Base-by-base conservation (phyloP, 2,329 filamentous ascomycete genomes). In the Arthrobotrys conoides region DNA sequence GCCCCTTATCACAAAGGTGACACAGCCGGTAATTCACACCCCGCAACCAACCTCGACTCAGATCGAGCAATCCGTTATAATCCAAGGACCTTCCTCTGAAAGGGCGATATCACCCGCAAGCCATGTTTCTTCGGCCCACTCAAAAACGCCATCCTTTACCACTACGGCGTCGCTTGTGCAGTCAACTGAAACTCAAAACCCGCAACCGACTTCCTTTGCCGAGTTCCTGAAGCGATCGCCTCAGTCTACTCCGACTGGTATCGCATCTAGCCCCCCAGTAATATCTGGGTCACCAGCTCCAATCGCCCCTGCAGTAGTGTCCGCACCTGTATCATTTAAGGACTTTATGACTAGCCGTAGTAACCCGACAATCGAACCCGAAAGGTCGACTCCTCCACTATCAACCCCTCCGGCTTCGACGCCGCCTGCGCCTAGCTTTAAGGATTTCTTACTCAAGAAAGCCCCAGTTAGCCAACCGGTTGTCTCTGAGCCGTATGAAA, bases 311-410 rank as follows among this genome's bases (percentile, higher is more conserved):
- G 14, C 65, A 27, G 41, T 41, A 36, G 24, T 38, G 12, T n/a
- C 72, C 41, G 65, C 72, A 57, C 65, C 72, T 27, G 68, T 72
- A 65, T 79, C 75, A 18, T 79, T 79, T 46, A 79, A 73, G 36
- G 55, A 55, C 10, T 79, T 79, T 44, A 69, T 79, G 68, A 69
- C 64, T 18, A 72, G 44, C 44, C 75, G 69, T 33, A 41, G 38
- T 1, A 79, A 72, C 27, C 61, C 69, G 20, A 72, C 48, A 49
- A n/a, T 63, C 27, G 61, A 55, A 49, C 55, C 63, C 22, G 68
- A 79, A 55, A 41, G 57, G 57, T 61, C 57, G 57, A 61, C 57
- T 20, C 69, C 64, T 10, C 59, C 70, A 41, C 49, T 53, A 8
- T 51, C 73, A 22, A 38, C 22, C 36, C 69, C 48, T 59, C 27